These are phyloP conservation scores for Aspergillus cavernicola DNA, from an alignment of 495 filamentous ascomycete genomes.

Conservation along the genomic window DNA sequence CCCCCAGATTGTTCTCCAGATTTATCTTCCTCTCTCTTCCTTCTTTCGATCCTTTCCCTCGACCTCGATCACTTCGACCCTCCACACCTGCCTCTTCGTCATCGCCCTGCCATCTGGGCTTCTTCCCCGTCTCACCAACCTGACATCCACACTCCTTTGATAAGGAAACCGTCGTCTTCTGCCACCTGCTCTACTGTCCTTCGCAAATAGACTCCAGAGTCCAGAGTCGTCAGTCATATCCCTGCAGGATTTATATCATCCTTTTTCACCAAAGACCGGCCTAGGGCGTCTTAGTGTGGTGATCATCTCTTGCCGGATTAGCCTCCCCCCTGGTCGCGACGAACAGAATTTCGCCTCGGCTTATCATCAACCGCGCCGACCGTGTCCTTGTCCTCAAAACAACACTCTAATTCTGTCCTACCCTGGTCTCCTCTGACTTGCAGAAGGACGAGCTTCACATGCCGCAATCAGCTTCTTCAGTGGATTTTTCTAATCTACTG, in stretches of 20 bases:
- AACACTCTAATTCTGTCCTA: slow-evolving; percentile 25
- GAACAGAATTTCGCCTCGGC: slow-evolving; percentile 25
- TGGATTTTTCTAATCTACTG: slow-evolving; percentile 76
- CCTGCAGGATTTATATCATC: slow-evolving; percentile 12
- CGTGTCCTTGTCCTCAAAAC: slow-evolving; percentile 12
- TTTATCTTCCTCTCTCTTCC: slow-evolving; percentile 18
- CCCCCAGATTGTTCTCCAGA: slow-evolving; percentile 30
- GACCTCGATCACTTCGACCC: slow-evolving; percentile 6
- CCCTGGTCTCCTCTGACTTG: slow-evolving; percentile 14
- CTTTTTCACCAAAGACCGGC: slow-evolving; percentile 11
- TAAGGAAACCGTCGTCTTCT: slow-evolving; percentile 5
- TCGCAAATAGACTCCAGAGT: no score
- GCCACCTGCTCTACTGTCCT: background rate
- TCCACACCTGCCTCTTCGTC: background rate
- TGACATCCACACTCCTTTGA: slow-evolving; percentile 11
- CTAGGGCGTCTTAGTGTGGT: slow-evolving; percentile 24
- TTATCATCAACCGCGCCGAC: slow-evolving; percentile 5
- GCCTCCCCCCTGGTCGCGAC: slow-evolving; percentile 23
- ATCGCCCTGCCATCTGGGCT: background rate
- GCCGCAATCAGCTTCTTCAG: slow-evolving; percentile 67
- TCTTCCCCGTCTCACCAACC: background rate
- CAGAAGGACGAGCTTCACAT: slow-evolving; percentile 52
- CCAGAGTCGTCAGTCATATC: slow-evolving; percentile 10
- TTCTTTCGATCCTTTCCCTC: slow-evolving; percentile 13
- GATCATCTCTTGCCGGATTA: slow-evolving; percentile 31